phyloP scores from a whole-genome alignment of 176 grass and related monocot species.

The Raddia distichophylla region DNA sequence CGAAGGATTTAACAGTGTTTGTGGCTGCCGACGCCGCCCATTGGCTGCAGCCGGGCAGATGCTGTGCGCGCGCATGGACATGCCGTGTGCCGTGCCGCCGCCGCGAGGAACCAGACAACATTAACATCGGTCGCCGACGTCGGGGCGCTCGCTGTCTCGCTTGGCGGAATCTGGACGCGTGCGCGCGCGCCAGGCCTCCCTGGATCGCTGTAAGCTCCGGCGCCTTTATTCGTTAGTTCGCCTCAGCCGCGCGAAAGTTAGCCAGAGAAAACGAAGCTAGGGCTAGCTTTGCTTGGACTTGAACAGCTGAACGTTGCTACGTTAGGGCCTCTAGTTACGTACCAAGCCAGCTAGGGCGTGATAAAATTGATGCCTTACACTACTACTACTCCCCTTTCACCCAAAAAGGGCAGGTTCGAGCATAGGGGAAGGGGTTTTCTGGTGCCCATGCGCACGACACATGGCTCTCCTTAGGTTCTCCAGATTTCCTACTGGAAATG shows the following conservation, averaged over 20 bases:
- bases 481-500: too few species aligned
- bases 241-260: neutral
- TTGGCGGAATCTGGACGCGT: neutral
- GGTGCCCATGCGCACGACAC: neutral
- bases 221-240: slow-evolving; percentile 16
- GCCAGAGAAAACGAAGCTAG: neutral
- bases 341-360: neutral
- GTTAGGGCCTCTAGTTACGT: slow-evolving; percentile 15
- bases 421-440: neutral
- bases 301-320: neutral
- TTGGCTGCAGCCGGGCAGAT: neutral
- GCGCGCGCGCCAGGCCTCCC: neutral
- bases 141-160: neutral
- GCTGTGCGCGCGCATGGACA: too few species aligned
- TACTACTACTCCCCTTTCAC: neutral
- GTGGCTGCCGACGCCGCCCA: slow-evolving; percentile 32
- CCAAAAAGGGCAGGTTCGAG: neutral
- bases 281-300: neutral
- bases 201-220: slow-evolving; percentile 4
- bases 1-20: neutral
- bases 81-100: neutral
- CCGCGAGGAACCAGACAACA: neutral
- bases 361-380: neutral
- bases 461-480: too few species aligned
- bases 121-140: neutral